Evolutionary conservation across 129 eudicot species (phyloP), one percentile per base, ranked within the genome.

Genomic region (Ambrosia artemisiifolia): DNA sequence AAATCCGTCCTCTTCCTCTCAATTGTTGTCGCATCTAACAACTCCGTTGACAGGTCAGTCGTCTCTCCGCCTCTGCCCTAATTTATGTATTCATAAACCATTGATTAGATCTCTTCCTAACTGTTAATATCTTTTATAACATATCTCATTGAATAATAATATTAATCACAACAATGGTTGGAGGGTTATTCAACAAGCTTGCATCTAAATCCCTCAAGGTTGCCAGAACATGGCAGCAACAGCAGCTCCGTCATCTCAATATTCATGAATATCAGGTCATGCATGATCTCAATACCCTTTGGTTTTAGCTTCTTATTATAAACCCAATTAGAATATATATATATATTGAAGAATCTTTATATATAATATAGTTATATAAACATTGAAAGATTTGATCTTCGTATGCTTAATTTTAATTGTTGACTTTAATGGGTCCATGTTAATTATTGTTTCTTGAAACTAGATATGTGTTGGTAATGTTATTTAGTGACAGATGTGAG

Each of bases 191-290:
- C 33, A 81, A 84, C 69, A 94, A 87, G 61, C 79, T 94, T 33
- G 91, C 88, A 28, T 77, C 81, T 30, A 84, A 83, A 54, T 82
- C 97, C 19, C 85, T 94, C 70, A 82, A 89, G n/a, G 77, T 90
- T 73, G 93, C 96, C 78, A 93, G 97, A 48, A 87, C 83, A 90
- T 94, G 95, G 96, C 98, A 94, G 62, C 96, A 85, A 32, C 95
- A 94, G 69, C 98, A 94, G 91, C 91, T 94, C 79, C 98, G 98
- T 40, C 97, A 93, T 70, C 97, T 94, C 88, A 94, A 94, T 72
- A 88, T 94, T 67, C 98, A 94, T 63, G 98, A 94, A 67, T 94
- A 90, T 78, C 98, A 94, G 96, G 98, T 89, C n/a, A n/a, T n/a
- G n/a, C 17, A 12, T 53, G 4, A 8, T 14, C 34, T 47, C 13